A percentile compares a stretch with the other conserved stretches of the same genome.
These are phyloP conservation scores for Lactarius sanguifluus DNA, from an alignment of 768 basidiomycete species.

Conservation along the genomic window DNA sequence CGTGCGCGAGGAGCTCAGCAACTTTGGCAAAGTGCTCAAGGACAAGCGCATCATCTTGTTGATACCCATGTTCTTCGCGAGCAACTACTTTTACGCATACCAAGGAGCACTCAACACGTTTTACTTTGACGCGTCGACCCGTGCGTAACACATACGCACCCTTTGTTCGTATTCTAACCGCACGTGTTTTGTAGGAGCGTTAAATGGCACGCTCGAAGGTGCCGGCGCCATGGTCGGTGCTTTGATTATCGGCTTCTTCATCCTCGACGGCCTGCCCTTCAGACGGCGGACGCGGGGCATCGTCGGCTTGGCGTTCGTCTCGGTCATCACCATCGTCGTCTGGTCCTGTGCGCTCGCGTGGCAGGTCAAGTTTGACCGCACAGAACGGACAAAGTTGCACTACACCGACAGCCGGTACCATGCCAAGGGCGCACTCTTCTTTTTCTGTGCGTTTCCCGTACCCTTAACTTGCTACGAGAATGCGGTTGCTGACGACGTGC, in stretches of 20 bases:
- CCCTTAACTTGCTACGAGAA: no score
- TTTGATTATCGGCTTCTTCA: constrained; percentile 42
- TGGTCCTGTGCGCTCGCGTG: constrained; percentile 43
- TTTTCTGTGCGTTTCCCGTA: constrained; percentile 38
- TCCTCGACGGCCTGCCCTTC: constrained; percentile 40
- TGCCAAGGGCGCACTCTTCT: constrained; percentile 42
- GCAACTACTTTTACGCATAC: constrained; percentile 49
- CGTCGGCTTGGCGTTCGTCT: constrained; percentile 40
- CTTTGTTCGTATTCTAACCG: neutral
- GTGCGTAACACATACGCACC: constrained; percentile 23
- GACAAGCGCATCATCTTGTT: constrained; percentile 45
- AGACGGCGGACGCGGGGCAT: constrained; percentile 41
- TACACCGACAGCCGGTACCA: constrained; percentile 37
- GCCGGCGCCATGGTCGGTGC: constrained; percentile 46
- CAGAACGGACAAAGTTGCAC: constrained; percentile 32
- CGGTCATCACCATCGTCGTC: constrained; percentile 36
- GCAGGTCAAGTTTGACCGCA: constrained; percentile 43
- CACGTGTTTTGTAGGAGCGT: constrained; percentile 34
- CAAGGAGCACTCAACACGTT: constrained; percentile 43
- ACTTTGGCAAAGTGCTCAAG: constrained; percentile 38
- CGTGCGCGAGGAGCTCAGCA: constrained; percentile 35
- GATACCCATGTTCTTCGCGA: constrained; percentile 46
- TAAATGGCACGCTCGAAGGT: constrained; percentile 41
- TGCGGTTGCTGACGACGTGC: neutral
- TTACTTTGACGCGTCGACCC: constrained; percentile 45